Evolutionary conservation across 2,329 filamentous ascomycete species (phyloP).

Genomic region (Phialophora verrucosa): DNA sequence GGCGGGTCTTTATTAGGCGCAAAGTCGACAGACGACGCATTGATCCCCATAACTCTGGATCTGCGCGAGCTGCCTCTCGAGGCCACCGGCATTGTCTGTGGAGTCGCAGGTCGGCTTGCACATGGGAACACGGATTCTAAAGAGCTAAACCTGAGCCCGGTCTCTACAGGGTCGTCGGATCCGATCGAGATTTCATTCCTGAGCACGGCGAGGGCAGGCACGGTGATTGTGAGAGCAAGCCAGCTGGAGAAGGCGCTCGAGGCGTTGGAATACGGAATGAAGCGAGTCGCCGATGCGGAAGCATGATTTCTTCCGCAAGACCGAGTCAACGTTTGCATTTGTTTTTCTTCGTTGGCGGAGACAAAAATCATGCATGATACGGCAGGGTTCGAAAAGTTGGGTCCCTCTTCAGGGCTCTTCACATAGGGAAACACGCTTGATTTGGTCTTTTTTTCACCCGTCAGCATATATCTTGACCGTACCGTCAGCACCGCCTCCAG

Average conservation of each 20-base stretch:
- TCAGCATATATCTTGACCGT: conserved; percentile 36
- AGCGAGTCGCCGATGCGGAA: conserved; percentile 21
- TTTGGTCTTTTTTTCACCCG: conserved; percentile 5
- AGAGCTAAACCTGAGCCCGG: not conserved
- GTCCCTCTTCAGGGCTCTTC: not conserved
- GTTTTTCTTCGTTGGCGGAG: not conserved
- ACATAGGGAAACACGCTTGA: too few relatives aligned
- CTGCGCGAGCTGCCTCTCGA: conserved; percentile 80
- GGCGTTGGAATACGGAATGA: conserved; percentile 60
- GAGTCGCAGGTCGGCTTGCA: conserved; percentile 82
- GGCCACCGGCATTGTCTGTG: conserved; percentile 92
- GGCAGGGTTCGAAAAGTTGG: not conserved
- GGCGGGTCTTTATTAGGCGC: conserved; percentile 69
- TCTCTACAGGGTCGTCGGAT: conserved; percentile 29
- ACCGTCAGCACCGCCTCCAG: conserved; percentile 38
- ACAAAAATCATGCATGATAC: not conserved
- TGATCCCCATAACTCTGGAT: conserved; percentile 88
- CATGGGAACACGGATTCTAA: conserved; percentile 65
- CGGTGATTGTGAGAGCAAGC: conserved; percentile 80
- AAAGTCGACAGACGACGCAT: conserved; percentile 61
- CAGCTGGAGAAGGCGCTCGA: conserved; percentile 75
- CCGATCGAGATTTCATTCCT: conserved; percentile 84
- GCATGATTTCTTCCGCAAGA: not conserved
- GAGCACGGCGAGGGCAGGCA: conserved; percentile 84
- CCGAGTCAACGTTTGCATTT: not conserved